These are phyloP conservation scores for Hanseniaspora occidentalis DNA, from an alignment of 805 yeast genomes.

Conservation along the genomic window DNA sequence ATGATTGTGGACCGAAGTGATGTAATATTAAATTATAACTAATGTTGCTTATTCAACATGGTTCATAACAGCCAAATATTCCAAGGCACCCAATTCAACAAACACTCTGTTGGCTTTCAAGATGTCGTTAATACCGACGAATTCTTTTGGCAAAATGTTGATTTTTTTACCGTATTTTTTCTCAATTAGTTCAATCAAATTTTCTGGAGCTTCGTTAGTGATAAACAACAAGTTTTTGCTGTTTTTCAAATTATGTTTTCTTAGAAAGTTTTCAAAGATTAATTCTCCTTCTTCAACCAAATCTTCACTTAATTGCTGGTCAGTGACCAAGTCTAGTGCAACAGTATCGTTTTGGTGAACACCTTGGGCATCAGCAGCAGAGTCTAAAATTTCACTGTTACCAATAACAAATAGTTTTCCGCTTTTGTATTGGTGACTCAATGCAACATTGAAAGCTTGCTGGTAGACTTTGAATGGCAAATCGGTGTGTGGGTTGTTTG, in stretches of 20 bases:
- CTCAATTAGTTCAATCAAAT: neutral
- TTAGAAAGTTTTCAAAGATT: slow-evolving; percentile 34
- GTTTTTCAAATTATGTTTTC: slow-evolving; percentile 34
- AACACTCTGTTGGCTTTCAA: slow-evolving; percentile 66
- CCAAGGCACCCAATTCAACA: slow-evolving; percentile 61
- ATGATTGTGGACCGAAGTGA: no score
- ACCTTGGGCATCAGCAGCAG: slow-evolving; percentile 17
- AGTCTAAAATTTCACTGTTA: slow-evolving; percentile 3
- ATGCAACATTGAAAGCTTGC: slow-evolving; percentile 67
- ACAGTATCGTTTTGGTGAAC: slow-evolving; percentile 14
- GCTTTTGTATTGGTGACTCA: slow-evolving; percentile 64
- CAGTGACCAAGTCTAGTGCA: slow-evolving; percentile 11
- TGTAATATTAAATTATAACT: no score
- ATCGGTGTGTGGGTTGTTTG: slow-evolving; percentile 74
- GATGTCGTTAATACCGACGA: slow-evolving; percentile 71
- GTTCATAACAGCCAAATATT: slow-evolving; percentile 36
- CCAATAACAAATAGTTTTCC: slow-evolving; percentile 69
- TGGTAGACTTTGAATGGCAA: slow-evolving; percentile 65
- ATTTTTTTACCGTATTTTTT: slow-evolving; percentile 25
- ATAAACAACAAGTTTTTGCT: slow-evolving; percentile 52
- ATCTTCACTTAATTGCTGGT: slow-evolving; percentile 10
- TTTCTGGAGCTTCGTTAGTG: slow-evolving; percentile 38
- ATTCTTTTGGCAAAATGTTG: slow-evolving; percentile 60
- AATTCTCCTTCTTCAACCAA: slow-evolving; percentile 19
- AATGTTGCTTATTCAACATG: slow-evolving; percentile 1